Conservation (phyloP, 257 asterid genomes). For the Cordia subcordata region DNA sequence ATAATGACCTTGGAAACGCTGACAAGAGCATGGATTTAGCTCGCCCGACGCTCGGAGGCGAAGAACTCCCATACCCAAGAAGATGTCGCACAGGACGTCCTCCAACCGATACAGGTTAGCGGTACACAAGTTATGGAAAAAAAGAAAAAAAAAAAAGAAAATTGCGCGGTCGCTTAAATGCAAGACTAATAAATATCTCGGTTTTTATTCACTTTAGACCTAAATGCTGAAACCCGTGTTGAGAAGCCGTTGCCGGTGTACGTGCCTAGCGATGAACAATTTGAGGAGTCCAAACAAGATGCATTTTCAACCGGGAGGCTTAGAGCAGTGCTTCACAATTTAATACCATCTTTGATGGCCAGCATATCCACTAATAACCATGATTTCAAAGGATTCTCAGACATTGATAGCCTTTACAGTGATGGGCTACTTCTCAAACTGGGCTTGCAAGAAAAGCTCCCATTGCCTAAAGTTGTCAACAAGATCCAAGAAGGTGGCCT, state of each 20-base stretch:
- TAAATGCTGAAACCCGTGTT: slow-evolving; percentile 72
- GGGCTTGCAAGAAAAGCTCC: slow-evolving; percentile 73
- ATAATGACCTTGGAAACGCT: slow-evolving; percentile 94
- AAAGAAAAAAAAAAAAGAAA: too few relatives aligned
- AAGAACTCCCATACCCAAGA: slow-evolving; percentile 66
- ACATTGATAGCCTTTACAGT: slow-evolving; percentile 81
- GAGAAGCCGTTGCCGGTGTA: slow-evolving; percentile 94
- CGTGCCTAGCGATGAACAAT: slow-evolving; percentile 94
- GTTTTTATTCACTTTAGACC: slow-evolving; percentile 29
- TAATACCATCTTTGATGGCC: slow-evolving; percentile 78
- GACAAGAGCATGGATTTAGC: slow-evolving; percentile 80
- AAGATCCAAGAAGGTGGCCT: slow-evolving; percentile 74
- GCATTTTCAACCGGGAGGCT: slow-evolving; percentile 91
- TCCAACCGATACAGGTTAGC: slow-evolving; percentile 74
- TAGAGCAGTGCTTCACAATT: slow-evolving; percentile 79
- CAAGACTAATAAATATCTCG: neutral
- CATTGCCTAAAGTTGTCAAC: slow-evolving; percentile 66
- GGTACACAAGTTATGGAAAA: too few relatives aligned
- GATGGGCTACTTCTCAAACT: slow-evolving; percentile 86
- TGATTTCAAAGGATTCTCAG: slow-evolving; percentile 84
- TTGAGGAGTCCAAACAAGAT: slow-evolving; percentile 87
- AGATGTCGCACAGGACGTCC: slow-evolving; percentile 89
- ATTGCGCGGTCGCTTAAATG: neutral
- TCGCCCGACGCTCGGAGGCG: slow-evolving; percentile 78
- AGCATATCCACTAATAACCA: slow-evolving; percentile 72